These are phyloP conservation scores for Pisolithus microcarpus DNA, from an alignment of 768 basidiomycete species.

Conservation along the genomic window DNA sequence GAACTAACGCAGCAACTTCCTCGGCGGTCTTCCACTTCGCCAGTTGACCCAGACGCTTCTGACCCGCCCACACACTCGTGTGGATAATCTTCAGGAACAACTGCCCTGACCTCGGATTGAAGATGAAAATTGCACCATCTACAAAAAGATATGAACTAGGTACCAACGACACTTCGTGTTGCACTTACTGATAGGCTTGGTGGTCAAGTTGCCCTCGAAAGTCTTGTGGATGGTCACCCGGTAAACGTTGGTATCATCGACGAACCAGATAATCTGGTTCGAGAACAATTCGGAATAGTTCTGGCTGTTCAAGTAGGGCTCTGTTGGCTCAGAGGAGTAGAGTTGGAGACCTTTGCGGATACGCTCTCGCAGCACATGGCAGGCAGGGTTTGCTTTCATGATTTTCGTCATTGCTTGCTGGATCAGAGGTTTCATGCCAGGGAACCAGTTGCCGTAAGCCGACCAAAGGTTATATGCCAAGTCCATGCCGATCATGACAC, in stretches of 20 bases:
- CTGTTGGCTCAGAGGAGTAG: slow-evolving; percentile 98
- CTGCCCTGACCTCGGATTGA: slow-evolving; percentile 98
- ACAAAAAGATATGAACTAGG: background rate
- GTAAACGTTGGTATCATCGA: slow-evolving; percentile 99
- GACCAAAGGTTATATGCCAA: slow-evolving; percentile 98
- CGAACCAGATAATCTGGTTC: slow-evolving; percentile 99
- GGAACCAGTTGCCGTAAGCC: slow-evolving; percentile 99
- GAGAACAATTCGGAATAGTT: slow-evolving; percentile 96
- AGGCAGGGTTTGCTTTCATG: slow-evolving; percentile 99
- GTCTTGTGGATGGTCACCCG: slow-evolving; percentile 99
- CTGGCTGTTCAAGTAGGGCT: slow-evolving; percentile 98
- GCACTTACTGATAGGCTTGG: slow-evolving; percentile 87
- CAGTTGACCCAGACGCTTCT: slow-evolving; percentile 98
- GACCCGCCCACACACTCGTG: slow-evolving; percentile 99
- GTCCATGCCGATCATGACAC: slow-evolving; percentile 99
- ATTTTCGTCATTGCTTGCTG: slow-evolving; percentile 99
- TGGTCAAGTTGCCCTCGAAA: slow-evolving; percentile 99
- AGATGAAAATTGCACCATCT: slow-evolving; percentile 98
- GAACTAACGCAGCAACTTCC: slow-evolving; percentile 97
- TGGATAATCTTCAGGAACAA: slow-evolving; percentile 99
- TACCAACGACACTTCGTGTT: background rate
- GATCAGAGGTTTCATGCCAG: slow-evolving; percentile 94
- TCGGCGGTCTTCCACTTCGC: slow-evolving; percentile 99
- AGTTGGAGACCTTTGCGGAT: slow-evolving; percentile 97
- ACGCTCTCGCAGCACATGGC: slow-evolving; percentile 95